Evolutionary conservation across 306 rosid species (phyloP).

Genomic region (Vicia sativa): DNA sequence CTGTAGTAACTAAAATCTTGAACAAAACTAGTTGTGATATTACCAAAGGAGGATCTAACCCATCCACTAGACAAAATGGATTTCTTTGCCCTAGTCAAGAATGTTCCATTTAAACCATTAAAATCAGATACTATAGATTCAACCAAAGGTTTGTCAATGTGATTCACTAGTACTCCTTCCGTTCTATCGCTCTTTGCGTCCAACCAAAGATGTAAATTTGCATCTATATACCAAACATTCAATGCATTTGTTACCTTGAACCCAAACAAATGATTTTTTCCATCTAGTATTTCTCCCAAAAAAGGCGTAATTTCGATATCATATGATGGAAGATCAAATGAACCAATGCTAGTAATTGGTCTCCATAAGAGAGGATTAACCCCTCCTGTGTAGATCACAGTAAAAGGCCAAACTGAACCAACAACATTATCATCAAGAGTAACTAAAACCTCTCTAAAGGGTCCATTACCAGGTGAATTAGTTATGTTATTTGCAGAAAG

Average conservation of each 20-base stretch:
- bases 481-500: conserved; percentile 61
- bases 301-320: conserved; percentile 87
- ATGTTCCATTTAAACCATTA: conserved; percentile 68
- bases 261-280: conserved; percentile 60
- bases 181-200: conserved; percentile 57
- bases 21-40: conserved; percentile 55
- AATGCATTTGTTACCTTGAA: conserved; percentile 82
- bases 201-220: conserved; percentile 92
- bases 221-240: conserved; percentile 87
- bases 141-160: conserved; percentile 49
- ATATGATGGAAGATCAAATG: conserved; percentile 85
- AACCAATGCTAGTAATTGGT: conserved; percentile 84
- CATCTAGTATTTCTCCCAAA: conserved; percentile 69
- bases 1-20: conserved; percentile 63
- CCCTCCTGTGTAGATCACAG: conserved; percentile 91
- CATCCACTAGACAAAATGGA: conserved; percentile 66
- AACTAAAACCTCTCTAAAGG: conserved; percentile 85
- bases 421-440: conserved; percentile 63
- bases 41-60: conserved; percentile 78
- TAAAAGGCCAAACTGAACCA: conserved; percentile 87
- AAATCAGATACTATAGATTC: conserved; percentile 52
- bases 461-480: conserved; percentile 68
- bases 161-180: conserved; percentile 58
- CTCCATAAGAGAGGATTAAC: conserved; percentile 89
- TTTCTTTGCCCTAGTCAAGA: conserved; percentile 55